Conservation (phyloP, 441 rosid genomes). For the Croton laevigatus region DNA sequence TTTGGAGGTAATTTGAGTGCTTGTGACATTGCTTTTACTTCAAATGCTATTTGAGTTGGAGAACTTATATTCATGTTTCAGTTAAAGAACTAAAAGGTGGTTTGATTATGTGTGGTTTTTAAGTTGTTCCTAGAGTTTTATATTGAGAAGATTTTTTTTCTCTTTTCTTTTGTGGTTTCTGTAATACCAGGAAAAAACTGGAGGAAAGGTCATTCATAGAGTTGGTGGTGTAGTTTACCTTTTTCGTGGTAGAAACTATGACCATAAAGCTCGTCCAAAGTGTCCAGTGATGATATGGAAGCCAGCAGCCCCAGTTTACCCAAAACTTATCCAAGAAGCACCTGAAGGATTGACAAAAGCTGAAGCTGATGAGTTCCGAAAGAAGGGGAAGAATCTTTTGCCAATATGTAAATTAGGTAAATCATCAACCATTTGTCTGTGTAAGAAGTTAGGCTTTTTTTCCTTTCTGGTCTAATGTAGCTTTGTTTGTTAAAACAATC, state of each 20-base stretch:
- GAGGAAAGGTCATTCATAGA: slow-evolving; percentile 75
- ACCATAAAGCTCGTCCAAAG: slow-evolving; percentile 66
- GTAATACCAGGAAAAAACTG: slow-evolving; percentile 62
- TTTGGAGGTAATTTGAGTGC: slow-evolving; percentile 59
- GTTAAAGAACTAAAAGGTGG: background rate
- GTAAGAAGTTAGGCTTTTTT: background rate
- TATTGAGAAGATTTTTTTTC: background rate
- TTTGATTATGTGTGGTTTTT: background rate
- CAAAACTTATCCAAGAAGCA: slow-evolving; percentile 84
- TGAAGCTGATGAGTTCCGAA: slow-evolving; percentile 62
- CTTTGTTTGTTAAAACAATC: background rate
- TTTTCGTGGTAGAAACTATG: slow-evolving; percentile 83
- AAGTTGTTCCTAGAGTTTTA: background rate
- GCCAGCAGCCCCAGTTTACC: slow-evolving; percentile 95
- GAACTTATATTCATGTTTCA: no score
- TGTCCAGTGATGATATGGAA: slow-evolving; percentile 92
- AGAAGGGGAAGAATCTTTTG: slow-evolving; percentile 67
- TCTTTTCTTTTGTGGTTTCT: slow-evolving; percentile 14
- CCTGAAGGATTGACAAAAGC: slow-evolving; percentile 76
- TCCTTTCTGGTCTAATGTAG: background rate
- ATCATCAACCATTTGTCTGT: background rate
- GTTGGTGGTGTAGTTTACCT: slow-evolving; percentile 79
- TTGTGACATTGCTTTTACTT: background rate
- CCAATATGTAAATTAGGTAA: slow-evolving; percentile 85
- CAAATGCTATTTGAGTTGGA: background rate